Percentiles rank a stretch among this genome's conserved stretches.
phyloP scores from a whole-genome alignment of 2,329 filamentous ascomycete species.

The Didymella pinodella region DNA sequence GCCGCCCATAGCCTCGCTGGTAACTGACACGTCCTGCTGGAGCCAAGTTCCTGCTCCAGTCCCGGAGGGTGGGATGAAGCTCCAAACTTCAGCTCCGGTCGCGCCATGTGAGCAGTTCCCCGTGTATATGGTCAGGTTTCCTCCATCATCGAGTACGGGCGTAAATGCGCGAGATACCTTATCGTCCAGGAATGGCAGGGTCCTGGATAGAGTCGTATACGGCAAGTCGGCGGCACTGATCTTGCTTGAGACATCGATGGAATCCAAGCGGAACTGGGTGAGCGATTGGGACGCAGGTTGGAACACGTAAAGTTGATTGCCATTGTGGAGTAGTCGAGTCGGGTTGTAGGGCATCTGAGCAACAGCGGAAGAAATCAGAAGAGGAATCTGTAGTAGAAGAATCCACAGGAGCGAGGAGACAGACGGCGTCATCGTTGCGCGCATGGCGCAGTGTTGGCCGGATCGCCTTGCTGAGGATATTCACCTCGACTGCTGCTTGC shows the following conservation, averaged over 20 bases:
- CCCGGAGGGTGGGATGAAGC: slow-evolving; percentile 61
- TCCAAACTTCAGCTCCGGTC: slow-evolving; percentile 70
- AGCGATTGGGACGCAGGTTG: slow-evolving; percentile 59
- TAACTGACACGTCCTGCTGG: slow-evolving; percentile 51
- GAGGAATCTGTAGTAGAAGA: slow-evolving; percentile 10
- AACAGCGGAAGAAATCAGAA: slow-evolving; percentile 21
- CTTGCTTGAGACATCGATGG: slow-evolving; percentile 69
- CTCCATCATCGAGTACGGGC: slow-evolving; percentile 71
- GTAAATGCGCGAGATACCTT: slow-evolving; percentile 67
- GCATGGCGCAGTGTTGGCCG: slow-evolving; percentile 15
- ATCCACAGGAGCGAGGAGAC: slow-evolving; percentile 9
- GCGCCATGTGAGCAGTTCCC: slow-evolving; percentile 71
- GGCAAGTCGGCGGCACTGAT: slow-evolving; percentile 59
- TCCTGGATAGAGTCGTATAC: slow-evolving; percentile 60
- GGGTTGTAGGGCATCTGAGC: slow-evolving; percentile 76
- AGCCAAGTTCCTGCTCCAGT: slow-evolving; percentile 62
- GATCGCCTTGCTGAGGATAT: slow-evolving; percentile 24
- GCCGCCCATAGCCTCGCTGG: slow-evolving; percentile 44
- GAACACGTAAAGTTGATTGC: slow-evolving; percentile 74
- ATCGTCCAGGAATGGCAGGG: slow-evolving; percentile 69
- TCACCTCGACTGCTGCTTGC: slow-evolving; percentile 31
- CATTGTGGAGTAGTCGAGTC: slow-evolving; percentile 71
- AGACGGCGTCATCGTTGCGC: slow-evolving; percentile 7
- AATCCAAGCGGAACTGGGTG: slow-evolving; percentile 63
- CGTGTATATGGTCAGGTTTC: slow-evolving; percentile 75